A percentile compares a stretch with the other conserved stretches of the same genome.
Conservation (phyloP, 2,329 filamentous ascomycete genomes). For the Stagonosporopsis cucurbitacearum region DNA sequence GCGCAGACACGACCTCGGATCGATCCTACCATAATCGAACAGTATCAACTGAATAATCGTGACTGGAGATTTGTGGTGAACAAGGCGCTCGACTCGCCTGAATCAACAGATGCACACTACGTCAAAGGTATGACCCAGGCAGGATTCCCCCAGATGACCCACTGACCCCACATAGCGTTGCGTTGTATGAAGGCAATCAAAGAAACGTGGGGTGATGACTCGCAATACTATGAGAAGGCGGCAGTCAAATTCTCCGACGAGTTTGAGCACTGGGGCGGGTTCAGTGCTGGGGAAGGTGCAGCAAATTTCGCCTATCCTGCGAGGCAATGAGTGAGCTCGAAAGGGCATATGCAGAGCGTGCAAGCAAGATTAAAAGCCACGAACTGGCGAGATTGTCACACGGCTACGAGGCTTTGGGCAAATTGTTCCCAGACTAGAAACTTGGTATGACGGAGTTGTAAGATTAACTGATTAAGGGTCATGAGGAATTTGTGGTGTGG, state of each 20-base stretch:
- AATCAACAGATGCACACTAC: slow-evolving; percentile 78
- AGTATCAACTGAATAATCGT: slow-evolving; percentile 66
- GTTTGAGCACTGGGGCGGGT: slow-evolving; percentile 71
- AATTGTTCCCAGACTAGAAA: neutral
- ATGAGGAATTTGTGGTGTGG: neutral
- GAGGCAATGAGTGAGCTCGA: slow-evolving; percentile 19
- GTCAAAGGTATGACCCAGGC: slow-evolving; percentile 69
- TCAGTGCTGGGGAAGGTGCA: slow-evolving; percentile 42
- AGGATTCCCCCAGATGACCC: neutral
- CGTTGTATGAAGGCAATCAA: slow-evolving; percentile 77
- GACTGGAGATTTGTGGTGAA: slow-evolving; percentile 80
- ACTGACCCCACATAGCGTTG: slow-evolving; percentile 57
- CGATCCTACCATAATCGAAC: slow-evolving; percentile 65
- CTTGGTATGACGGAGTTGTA: slow-evolving; percentile 11
- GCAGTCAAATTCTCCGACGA: slow-evolving; percentile 76
- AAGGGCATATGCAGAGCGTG: neutral
- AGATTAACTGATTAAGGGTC: neutral
- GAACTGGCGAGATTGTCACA: neutral
- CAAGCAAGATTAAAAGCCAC: neutral
- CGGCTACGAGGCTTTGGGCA: neutral
- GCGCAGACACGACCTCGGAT: slow-evolving; percentile 75
- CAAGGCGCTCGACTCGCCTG: slow-evolving; percentile 71
- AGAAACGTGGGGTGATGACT: slow-evolving; percentile 74
- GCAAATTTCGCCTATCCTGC: slow-evolving; percentile 34
- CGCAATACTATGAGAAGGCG: slow-evolving; percentile 69